These are phyloP conservation scores for Mortierella antarctica DNA, from an alignment of 192 early-diverging fungal species.

Conservation along the genomic window DNA sequence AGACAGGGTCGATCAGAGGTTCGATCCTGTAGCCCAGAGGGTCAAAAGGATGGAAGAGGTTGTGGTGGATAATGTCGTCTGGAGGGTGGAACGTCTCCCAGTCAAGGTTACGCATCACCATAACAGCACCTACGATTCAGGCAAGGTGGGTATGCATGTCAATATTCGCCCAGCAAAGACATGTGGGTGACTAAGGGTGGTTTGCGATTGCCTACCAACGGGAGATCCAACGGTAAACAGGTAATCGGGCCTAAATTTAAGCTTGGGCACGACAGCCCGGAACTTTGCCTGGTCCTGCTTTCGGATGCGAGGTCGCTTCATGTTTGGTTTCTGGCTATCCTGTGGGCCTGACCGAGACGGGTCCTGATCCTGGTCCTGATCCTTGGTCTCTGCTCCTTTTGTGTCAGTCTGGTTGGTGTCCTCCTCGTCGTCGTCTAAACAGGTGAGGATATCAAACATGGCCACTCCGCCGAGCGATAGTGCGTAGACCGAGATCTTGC, in stretches of 20 bases:
- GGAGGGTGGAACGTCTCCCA: slow-evolving; percentile 64
- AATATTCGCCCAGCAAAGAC: slow-evolving; percentile 48
- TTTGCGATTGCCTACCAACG: slow-evolving; percentile 32
- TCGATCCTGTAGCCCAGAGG: slow-evolving; percentile 80
- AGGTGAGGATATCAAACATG: slow-evolving; percentile 73
- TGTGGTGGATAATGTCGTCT: slow-evolving; percentile 68
- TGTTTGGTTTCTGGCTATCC: slow-evolving; percentile 24
- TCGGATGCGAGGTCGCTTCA: slow-evolving; percentile 12
- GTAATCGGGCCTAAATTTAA: slow-evolving; percentile 60
- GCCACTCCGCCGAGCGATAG: slow-evolving; percentile 78
- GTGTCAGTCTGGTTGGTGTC: not conserved
- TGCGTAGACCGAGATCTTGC: slow-evolving; percentile 68
- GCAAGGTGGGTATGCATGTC: not conserved
- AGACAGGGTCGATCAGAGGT: slow-evolving; percentile 66
- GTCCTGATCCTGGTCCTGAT: not conserved
- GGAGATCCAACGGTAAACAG: slow-evolving; percentile 64
- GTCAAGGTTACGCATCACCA: slow-evolving; percentile 71
- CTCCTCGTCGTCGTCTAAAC: slow-evolving; percentile 53
- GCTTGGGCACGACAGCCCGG: slow-evolving; percentile 23
- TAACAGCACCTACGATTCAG: slow-evolving; percentile 60
- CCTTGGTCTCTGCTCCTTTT: slow-evolving; percentile 31
- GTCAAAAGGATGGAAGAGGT: slow-evolving; percentile 82
- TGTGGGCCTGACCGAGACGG: no score
- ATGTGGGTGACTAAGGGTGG: slow-evolving; percentile 9
- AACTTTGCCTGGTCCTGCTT: slow-evolving; percentile 48